phyloP scores from a whole-genome alignment of 331 rosid genomes.

The Spiraea crenata region DNA sequence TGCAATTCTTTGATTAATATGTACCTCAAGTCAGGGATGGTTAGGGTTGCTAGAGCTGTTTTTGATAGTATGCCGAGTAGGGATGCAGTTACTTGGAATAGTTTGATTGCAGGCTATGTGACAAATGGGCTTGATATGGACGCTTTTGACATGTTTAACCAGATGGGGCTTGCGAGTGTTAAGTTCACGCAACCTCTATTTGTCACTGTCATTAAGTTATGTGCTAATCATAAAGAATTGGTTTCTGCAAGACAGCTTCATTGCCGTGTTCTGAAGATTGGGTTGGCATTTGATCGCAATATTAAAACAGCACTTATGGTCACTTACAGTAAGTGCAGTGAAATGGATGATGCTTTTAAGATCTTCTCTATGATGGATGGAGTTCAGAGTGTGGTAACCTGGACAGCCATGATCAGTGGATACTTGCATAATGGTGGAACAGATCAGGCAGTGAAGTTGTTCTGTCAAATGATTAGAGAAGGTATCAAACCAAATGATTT shows the following conservation, averaged over 20 bases:
- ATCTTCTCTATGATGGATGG: constrained; percentile 46
- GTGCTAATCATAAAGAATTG: constrained; percentile 49
- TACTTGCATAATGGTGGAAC: constrained; percentile 57
- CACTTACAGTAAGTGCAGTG: constrained; percentile 55
- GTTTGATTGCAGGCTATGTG: constrained; percentile 61
- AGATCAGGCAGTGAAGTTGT: constrained; percentile 50
- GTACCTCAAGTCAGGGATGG: constrained; percentile 56
- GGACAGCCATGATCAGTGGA: constrained; percentile 77
- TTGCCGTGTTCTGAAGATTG: constrained; percentile 49
- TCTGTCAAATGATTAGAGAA: constrained; percentile 55
- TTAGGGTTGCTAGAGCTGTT: constrained; percentile 48
- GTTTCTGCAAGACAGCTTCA: constrained; percentile 50
- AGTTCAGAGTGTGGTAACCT: constrained; percentile 55
- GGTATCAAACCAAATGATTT: constrained; percentile 68
- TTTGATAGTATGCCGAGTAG: constrained; percentile 46
- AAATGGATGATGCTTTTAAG: constrained; percentile 53
- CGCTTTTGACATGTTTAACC: constrained; percentile 48
- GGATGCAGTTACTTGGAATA: constrained; percentile 65
- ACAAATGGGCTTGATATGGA: constrained; percentile 47
- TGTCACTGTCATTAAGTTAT: constrained; percentile 50
- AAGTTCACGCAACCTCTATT: constrained; percentile 49
- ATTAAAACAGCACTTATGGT: constrained; percentile 61
- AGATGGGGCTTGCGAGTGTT: constrained; percentile 49
- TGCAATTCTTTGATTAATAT: constrained; percentile 59
- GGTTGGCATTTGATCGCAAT: constrained; percentile 38